A percentile compares a stretch with the other conserved stretches of the same genome.
Evolutionary conservation across 768 basidiomycete genomes (phyloP).

Genomic region (Tricholoma flavovirens): DNA sequence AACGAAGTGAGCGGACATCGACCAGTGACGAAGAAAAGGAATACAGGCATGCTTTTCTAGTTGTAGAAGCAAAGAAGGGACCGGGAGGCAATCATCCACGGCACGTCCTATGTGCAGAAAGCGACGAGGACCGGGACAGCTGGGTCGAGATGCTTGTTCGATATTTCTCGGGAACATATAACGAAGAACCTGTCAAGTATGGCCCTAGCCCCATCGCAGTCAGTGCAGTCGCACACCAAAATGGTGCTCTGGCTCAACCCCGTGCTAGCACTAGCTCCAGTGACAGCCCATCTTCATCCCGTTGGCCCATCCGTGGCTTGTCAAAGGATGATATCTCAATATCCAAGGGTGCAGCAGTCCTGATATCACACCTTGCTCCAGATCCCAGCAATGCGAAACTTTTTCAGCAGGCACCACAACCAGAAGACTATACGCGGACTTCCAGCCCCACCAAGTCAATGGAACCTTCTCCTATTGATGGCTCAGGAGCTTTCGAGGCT

Average conservation of each 20-base stretch:
- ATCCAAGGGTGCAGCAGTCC: constrained; percentile 45
- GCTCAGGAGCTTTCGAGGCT: constrained; percentile 30
- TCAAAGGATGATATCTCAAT: constrained; percentile 55
- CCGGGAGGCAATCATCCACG: constrained; percentile 66
- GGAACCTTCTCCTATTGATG: constrained; percentile 42
- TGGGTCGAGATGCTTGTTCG: constrained; percentile 95
- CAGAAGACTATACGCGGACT: constrained; percentile 32
- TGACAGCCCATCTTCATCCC: constrained; percentile 27
- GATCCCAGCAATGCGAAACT: constrained; percentile 56
- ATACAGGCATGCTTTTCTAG: constrained; percentile 95
- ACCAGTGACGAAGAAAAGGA: constrained; percentile 81
- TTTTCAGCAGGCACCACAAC: constrained; percentile 39
- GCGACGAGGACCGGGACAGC: constrained; percentile 84
- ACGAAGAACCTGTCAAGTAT: constrained; percentile 54
- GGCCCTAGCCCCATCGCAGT: constrained; percentile 23
- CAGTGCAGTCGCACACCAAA: constrained; percentile 21
- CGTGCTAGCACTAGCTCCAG: constrained; percentile 51
- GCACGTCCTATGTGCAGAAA: constrained; percentile 95
- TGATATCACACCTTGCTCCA: constrained; percentile 49
- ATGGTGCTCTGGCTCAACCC: constrained; percentile 28
- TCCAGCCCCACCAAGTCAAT: constrained; percentile 53
- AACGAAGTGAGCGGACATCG: constrained; percentile 49
- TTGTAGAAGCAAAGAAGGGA: constrained; percentile 81
- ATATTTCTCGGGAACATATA: constrained; percentile 79
- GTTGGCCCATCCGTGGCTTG: constrained; percentile 37